phyloP scores from a whole-genome alignment of 441 rosid species.

The Pelargonium australe region DNA sequence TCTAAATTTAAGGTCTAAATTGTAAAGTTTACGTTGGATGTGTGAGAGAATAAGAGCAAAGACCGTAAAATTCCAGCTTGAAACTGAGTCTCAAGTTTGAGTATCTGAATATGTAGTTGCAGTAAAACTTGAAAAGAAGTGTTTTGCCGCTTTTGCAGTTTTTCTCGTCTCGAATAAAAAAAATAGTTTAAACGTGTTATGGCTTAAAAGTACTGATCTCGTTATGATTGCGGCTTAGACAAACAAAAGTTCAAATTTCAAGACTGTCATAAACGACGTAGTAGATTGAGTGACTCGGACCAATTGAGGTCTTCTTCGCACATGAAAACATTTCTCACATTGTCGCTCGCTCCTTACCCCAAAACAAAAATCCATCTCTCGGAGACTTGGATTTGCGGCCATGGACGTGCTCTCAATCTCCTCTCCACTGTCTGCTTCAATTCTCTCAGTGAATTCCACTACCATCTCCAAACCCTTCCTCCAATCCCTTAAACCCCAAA shows the following conservation, averaged over 20 bases:
- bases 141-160: no score
- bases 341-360: neutral
- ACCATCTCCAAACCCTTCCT: conserved; percentile 20
- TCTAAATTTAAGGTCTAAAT: no score
- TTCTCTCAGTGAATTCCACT: conserved; percentile 24
- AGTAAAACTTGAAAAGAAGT: no score
- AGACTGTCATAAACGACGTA: neutral
- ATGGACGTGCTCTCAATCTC: conserved; percentile 60
- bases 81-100: no score
- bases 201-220: no score
- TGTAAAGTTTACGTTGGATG: no score
- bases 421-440: conserved; percentile 31
- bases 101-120: no score
- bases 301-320: neutral
- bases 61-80: no score
- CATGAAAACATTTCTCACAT: neutral
- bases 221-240: neutral
- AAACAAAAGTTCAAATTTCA: no score
- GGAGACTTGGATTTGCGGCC: conserved; percentile 8
- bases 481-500: conserved; percentile 24
- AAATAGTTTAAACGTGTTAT: no score
- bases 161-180: no score
- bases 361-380: neutral
- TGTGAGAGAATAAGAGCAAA: no score
- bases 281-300: neutral